phyloP scores from a whole-genome alignment of 257 asterid genomes.

The Plantago ovata region DNA sequence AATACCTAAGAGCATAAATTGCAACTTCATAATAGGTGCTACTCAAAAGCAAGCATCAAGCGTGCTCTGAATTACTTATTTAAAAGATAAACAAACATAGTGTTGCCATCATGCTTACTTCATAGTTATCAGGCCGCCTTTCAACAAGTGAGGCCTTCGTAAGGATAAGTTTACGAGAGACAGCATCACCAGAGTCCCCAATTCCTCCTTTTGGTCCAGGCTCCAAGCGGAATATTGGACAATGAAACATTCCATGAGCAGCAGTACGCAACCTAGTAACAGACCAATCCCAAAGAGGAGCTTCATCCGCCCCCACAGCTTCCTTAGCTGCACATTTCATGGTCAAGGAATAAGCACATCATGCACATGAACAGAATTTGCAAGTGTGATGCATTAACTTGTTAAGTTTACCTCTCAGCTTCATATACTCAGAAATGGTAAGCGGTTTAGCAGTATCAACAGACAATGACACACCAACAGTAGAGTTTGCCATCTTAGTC shows the following conservation, averaged over 20 bases:
- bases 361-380: constrained; percentile 7
- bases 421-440: constrained; percentile 65
- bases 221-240: constrained; percentile 69
- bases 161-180: constrained; percentile 91
- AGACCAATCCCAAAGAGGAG: constrained; percentile 93
- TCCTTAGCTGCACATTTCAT: constrained; percentile 64
- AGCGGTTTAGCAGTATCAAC: constrained; percentile 77
- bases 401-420: constrained; percentile 67
- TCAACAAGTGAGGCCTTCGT: constrained; percentile 90
- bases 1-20: too few relatives aligned
- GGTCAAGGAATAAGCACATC: constrained; percentile 13
- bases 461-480: constrained; percentile 77
- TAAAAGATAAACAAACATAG: constrained; percentile 21
- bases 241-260: constrained; percentile 85
- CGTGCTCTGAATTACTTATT: constrained; percentile 12
- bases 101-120: constrained; percentile 52
- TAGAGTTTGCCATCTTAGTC: constrained; percentile 85
- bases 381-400: neutral
- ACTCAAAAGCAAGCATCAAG: constrained; percentile 9
- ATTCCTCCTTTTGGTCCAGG: constrained; percentile 98
- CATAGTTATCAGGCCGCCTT: constrained; percentile 97
- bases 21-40: too few relatives aligned
- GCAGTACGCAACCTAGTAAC: constrained; percentile 93
- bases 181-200: constrained; percentile 93
- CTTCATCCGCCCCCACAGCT: constrained; percentile 97